Evolutionary conservation across 1,284 basidiomycete species (phyloP).

Genomic region (Vanrija pseudolonga): DNA sequence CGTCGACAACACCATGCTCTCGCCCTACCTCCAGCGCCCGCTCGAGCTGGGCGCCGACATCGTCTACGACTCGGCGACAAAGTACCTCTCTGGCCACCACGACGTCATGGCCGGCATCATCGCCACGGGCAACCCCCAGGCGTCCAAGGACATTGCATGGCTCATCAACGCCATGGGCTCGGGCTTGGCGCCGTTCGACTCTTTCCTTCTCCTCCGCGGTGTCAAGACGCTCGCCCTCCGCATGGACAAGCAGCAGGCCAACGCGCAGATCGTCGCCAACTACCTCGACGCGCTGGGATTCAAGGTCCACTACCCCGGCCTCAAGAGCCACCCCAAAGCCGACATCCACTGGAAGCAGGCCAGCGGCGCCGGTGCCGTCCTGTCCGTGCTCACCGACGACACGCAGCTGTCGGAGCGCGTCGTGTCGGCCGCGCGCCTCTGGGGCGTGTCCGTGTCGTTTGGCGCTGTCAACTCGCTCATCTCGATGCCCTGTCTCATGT

Average conservation of each 20-base stretch:
- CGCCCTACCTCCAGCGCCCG: conserved; percentile 93
- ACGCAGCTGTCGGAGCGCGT: conserved; percentile 87
- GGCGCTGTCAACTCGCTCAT: conserved; percentile 98
- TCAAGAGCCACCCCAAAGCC: conserved; percentile 75
- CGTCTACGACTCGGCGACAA: conserved; percentile 96
- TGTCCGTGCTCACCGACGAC: conserved; percentile 92
- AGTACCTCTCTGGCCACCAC: conserved; percentile 97
- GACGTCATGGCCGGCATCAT: conserved; percentile 98
- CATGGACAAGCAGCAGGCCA: conserved; percentile 90
- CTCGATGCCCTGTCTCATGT: conserved; percentile 99
- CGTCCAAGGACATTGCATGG: conserved; percentile 86
- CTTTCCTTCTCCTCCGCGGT: conserved; percentile 90
- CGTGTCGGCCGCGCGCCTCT: conserved; percentile 85
- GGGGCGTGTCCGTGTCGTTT: conserved; percentile 98
- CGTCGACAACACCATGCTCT: conserved; percentile 99
- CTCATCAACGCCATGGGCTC: conserved; percentile 97
- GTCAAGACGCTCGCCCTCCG: conserved; percentile 95
- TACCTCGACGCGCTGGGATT: conserved; percentile 87
- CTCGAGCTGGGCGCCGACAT: conserved; percentile 94
- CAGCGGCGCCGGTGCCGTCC: conserved; percentile 84
- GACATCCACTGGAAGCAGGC: conserved; percentile 86
- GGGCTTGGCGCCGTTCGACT: conserved; percentile 90
- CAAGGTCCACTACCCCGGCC: conserved; percentile 88
- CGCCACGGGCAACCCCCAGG: conserved; percentile 84
- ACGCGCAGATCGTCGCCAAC: conserved; percentile 77